A percentile compares a stretch with the other conserved stretches of the same genome.
Evolutionary conservation across 495 filamentous ascomycete species (phyloP).

Genomic region (Pyrenula massariospora): DNA sequence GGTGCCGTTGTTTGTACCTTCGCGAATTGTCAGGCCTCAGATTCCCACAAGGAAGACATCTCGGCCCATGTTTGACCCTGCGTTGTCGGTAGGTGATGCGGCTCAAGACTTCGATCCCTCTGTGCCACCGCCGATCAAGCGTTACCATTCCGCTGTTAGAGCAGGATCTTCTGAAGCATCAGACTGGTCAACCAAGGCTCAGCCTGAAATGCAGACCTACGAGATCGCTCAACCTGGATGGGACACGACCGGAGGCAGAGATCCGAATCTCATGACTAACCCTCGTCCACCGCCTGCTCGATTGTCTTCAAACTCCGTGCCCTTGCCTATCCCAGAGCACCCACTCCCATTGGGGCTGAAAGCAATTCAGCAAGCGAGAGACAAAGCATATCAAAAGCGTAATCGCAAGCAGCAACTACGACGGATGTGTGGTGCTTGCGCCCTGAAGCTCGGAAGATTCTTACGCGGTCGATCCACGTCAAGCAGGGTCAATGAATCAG

Average conservation of each 20-base stretch:
- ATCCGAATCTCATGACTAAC: neutral
- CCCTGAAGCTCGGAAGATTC: neutral
- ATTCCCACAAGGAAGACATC: neutral
- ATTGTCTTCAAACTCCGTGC: neutral
- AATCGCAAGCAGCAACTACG: neutral
- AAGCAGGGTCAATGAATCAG: neutral
- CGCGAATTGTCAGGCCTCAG: neutral
- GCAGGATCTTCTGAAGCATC: neutral
- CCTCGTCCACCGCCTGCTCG: neutral
- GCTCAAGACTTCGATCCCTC: neutral
- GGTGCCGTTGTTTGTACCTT: neutral
- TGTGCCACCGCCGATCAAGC: neutral
- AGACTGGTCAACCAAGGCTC: neutral
- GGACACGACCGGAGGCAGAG: neutral
- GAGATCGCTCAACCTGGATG: neutral
- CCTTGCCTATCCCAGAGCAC: neutral
- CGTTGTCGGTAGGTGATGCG: neutral
- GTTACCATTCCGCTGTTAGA: neutral
- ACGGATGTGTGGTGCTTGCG: neutral
- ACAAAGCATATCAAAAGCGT: neutral
- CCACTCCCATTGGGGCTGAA: neutral
- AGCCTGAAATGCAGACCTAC: neutral
- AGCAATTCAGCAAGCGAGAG: neutral
- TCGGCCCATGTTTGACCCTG: neutral
- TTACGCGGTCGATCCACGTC: neutral